Base-by-base conservation (phyloP, 2,329 filamentous ascomycete species). In the Parastagonospora nodorum region DNA sequence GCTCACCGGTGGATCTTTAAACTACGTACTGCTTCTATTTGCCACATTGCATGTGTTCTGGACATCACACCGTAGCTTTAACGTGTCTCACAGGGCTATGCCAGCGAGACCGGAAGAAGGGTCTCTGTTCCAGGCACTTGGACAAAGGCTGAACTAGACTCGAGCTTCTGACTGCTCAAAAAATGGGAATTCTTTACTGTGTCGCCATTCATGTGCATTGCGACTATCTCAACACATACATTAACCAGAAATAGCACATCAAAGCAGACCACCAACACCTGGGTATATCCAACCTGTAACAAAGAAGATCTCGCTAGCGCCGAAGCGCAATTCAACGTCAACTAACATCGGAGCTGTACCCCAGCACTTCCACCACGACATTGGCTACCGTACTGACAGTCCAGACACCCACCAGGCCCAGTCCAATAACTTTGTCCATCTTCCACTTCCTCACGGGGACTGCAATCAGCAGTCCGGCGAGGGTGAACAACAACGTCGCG, bases 401-500 rank as follows among this genome's bases (percentile, higher is more conserved):
- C 94, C 94, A 99, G 14, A 97, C 74, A 8, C 77, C 81, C 63
- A 99, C 88, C 63, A 97, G 72, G 0, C 84, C 84, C 81, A 85
- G 89, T 11, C 94, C 94, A 61, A 99, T 70, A 29, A 57, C 55
- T 54, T 55, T 69, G 50, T 74, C 71, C 71, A 74, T 74, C 50
- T 61, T 66, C 71, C 71, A 74, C 45, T 55, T 57, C 42, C 71
- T 60, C 54, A 63, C 44, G 45, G 94, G 94, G 45, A 99, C 90
- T 1, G 86, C 80, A 27, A 96, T 81, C 54, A 99, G 78, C 58
- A 99, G 75, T 2, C 88, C 85, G 4, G 92, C 75, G 14, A 99
- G 78, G 1, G 91, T 97, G 27, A 92, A 68, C 16, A 99, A 77
- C 57, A 99, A 78, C 2, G 90, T 93, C n/a, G 89, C 82, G 1